Conservation (phyloP, 257 asterid genomes). For the Phtheirospermum japonicum region DNA sequence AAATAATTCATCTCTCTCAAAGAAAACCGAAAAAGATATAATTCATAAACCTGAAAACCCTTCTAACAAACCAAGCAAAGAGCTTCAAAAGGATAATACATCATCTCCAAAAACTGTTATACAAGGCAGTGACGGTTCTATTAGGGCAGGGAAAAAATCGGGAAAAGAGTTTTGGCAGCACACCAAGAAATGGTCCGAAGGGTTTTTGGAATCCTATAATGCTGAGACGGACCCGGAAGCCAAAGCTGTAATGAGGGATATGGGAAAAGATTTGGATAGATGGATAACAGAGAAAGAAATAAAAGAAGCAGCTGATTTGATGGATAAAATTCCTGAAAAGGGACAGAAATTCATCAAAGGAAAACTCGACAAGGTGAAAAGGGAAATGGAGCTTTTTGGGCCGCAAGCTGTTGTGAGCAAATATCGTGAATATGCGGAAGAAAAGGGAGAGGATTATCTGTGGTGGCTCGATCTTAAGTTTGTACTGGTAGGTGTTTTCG, state of each 20-base stretch:
- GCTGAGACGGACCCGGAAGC: constrained; percentile 85
- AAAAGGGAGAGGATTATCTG: constrained; percentile 77
- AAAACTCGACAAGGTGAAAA: constrained; percentile 75
- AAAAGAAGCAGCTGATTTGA: constrained; percentile 74
- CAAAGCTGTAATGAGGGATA: constrained; percentile 69
- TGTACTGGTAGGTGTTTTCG: constrained; percentile 54
- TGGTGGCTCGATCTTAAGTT: constrained; percentile 97
- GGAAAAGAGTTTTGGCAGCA: constrained; percentile 94
- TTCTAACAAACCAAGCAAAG: constrained; percentile 30
- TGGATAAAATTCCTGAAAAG: constrained; percentile 74
- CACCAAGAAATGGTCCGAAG: constrained; percentile 95
- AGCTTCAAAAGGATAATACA: constrained; percentile 30
- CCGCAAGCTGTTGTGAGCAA: constrained; percentile 95
- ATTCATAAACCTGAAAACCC: constrained; percentile 40
- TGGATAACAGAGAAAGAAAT: constrained; percentile 96
- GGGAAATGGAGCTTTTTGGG: constrained; percentile 93
- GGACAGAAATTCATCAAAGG: constrained; percentile 53
- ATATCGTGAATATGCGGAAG: constrained; percentile 85
- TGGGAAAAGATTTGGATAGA: constrained; percentile 91
- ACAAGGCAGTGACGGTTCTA: constrained; percentile 90
- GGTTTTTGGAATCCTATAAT: constrained; percentile 69
- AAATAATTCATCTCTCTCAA: constrained; percentile 36
- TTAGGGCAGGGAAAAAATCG: constrained; percentile 65
- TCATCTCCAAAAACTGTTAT: constrained; percentile 61
- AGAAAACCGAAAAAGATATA: constrained; percentile 29